Base-by-base conservation (phyloP, 352 stramenopile species). In the Globisporangium radiosum region DNA sequence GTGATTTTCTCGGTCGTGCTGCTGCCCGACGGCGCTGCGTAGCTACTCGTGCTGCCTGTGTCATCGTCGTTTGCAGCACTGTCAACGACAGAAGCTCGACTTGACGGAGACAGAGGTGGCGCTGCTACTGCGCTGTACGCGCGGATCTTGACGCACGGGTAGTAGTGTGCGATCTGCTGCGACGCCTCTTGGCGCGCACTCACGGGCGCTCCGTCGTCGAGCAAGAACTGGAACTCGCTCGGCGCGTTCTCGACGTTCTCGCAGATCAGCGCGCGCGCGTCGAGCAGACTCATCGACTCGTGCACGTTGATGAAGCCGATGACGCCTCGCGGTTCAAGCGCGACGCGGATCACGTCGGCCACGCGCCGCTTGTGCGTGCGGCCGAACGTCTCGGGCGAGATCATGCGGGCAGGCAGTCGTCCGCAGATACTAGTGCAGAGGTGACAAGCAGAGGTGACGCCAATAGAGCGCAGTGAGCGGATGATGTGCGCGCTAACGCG, bases 291-390 rank as follows among this genome's bases (percentile, higher is more conserved):
- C 76, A 88, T 89, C 44, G 52, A 64, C 19, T 88, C 76, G 47
- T 85, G 64, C 44, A 86, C 75, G 52, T 90, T 72, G 47, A 92
- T 92, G 49, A 90, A 92, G 42, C 82, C 82, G 57, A 92, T 79
- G 48, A 90, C 68, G 38, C 80, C 79, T 52, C 69, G 66, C 8
- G 63, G 66, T 59, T 92, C 82, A 19, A 92, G 67, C 10, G 82
- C 61, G 44, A 92, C 71, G 33, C 82, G 74, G 11, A 92, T 68
- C 13, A 90, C 67, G 56, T 92, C 79, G 7, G 71, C 73, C 55
- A 72, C 66, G 38, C 78, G 70, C 9, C 76, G 72, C 57, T 75
- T 80, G 57, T 82, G 70, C 7, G 61, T 70, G 43, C 69, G 64
- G 5, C 19, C 65, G 56, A 88, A 78, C 47, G 65, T 61, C 10